phyloP scores from a whole-genome alignment of 73 alveolate genomes.

The Tetrahymena thermophila region DNA sequence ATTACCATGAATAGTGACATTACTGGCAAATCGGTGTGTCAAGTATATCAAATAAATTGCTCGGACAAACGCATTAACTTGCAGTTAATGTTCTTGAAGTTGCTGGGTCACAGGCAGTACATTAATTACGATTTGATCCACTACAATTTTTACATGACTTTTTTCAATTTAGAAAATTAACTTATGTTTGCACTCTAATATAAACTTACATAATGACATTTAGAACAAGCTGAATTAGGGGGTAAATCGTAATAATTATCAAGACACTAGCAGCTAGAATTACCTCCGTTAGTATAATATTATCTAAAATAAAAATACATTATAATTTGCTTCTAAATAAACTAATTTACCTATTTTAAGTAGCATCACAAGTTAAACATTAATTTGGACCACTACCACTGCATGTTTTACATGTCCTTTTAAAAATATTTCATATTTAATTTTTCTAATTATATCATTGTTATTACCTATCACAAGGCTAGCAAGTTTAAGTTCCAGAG shows the following conservation, averaged over 20 bases:
- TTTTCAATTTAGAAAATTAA: background rate
- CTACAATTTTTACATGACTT: background rate
- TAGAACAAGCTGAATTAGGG: background rate
- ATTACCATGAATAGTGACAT: background rate
- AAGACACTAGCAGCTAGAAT: background rate
- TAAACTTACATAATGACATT: background rate
- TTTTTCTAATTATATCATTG: background rate
- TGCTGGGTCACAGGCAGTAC: background rate
- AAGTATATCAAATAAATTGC: background rate
- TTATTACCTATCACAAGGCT: background rate
- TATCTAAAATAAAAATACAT: background rate
- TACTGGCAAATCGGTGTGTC: background rate
- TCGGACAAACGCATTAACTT: background rate
- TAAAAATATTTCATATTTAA: background rate
- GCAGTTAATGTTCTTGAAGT: background rate
- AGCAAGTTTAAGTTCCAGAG: background rate
- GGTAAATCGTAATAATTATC: background rate
- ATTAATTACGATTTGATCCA: background rate
- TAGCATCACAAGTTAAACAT: background rate
- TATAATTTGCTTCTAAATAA: too few species aligned
- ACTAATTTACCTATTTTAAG: background rate
- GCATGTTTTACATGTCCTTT: background rate
- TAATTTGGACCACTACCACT: background rate
- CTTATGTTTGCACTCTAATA: background rate
- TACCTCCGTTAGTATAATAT: background rate